Conservation (phyloP, 2,329 filamentous ascomycete genomes). For the Cercospora zeae-maydis region DNA sequence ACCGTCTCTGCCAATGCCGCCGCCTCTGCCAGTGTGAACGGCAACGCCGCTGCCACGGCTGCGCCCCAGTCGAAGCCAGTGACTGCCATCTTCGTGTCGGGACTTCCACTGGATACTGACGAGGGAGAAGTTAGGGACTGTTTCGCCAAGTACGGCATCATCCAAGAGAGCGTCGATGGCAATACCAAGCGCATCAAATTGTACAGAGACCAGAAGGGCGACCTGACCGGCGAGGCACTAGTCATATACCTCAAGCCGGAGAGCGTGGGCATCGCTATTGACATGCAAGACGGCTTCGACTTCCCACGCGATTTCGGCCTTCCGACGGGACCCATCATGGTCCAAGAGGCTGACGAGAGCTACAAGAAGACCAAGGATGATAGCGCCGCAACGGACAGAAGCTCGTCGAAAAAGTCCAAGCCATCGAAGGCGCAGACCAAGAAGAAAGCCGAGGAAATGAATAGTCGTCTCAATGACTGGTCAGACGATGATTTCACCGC, state of each 20-base stretch:
- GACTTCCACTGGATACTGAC: constrained; percentile 74
- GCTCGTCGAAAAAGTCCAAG: constrained; percentile 32
- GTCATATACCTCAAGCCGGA: constrained; percentile 91
- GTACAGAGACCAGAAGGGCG: constrained; percentile 75
- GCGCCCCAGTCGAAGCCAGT: constrained; percentile 38
- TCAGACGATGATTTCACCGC: constrained; percentile 72
- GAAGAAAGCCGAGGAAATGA: constrained; percentile 83
- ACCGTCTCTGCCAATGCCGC: constrained; percentile 10
- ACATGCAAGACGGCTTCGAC: constrained; percentile 75
- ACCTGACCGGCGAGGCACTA: constrained; percentile 90
- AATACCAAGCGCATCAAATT: constrained; percentile 87
- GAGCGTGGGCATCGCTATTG: constrained; percentile 81
- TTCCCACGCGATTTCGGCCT: constrained; percentile 69
- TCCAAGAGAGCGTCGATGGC: constrained; percentile 90
- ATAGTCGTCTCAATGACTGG: constrained; percentile 89
- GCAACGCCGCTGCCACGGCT: constrained; percentile 5
- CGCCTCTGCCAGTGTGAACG: constrained; percentile 14
- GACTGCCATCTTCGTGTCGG: constrained; percentile 88
- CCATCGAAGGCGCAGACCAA: constrained; percentile 70
- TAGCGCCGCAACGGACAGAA: constrained; percentile 34
- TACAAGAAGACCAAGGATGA: constrained; percentile 84
- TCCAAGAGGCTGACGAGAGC: constrained; percentile 80
- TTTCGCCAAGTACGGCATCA: constrained; percentile 86
- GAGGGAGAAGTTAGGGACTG: constrained; percentile 75
- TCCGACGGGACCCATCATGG: constrained; percentile 39